Evolutionary conservation across 805 yeast genomes (phyloP), one percentile per base, ranked within the genome.

Genomic region (Ogataea minuta): DNA sequence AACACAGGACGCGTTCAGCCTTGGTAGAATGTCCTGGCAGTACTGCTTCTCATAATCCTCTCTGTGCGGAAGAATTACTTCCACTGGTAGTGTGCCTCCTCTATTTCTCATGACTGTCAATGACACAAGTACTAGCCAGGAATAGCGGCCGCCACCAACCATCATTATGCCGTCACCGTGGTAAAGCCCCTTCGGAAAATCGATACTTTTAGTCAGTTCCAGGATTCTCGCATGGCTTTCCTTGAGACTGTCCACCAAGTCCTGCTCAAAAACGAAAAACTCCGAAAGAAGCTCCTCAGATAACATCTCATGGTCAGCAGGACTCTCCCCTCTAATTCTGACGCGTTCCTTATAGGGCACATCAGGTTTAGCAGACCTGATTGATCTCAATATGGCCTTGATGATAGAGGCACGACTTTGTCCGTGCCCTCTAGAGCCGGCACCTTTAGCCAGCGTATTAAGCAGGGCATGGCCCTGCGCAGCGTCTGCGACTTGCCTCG

Each of bases 131-230:
- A 81, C 70, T 33, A 77, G 54, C 76, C 81, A 69, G 13, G 69
- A 56, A 46, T 60, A 69, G 39, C 68, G 68, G 6, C 81, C 83
- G 26, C 84, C 84, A 8, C 81, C 84, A 31, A 77, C 81, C 52
- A 69, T 76, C 3, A 77, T 82, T 8, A 77, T 71, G 13, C 84
- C 84, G 47, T 71, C 63, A 1, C 79, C 74, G 3, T 58, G 54
- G 52, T 72, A 76, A 7, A 75, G 47, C 4, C 64, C 59, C 43
- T 67, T 30, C 4, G 58, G 54, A 23, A 49, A 46, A 8, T 37
- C 28, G 11, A 51, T 19, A 14, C 39, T 53, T 4, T 77, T 77
- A 56, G 79, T 57, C 26, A 57, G 58, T 2, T 57, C 55, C 21
- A 74, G 60, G 8, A 73, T 71, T 31, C 56, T 54, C 4, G 55